Base-by-base conservation (phyloP, 768 basidiomycete species). In the Rhodotorula diobovata region DNA sequence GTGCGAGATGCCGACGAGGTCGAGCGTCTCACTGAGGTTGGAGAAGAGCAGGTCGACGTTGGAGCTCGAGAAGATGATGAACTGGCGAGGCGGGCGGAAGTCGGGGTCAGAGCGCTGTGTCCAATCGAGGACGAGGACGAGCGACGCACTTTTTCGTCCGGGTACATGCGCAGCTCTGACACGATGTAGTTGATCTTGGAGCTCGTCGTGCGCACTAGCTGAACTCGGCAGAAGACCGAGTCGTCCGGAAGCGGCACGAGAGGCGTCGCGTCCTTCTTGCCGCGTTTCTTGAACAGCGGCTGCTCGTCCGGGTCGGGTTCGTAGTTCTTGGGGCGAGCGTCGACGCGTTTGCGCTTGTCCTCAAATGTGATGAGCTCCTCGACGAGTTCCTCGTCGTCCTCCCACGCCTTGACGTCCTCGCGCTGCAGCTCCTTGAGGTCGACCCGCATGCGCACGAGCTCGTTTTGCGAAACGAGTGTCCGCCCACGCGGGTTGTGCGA, bases 321-420 rank as follows among this genome's bases (percentile, higher is more conserved):
- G 8, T 2, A 51, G 16, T 18, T 23, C 39, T 53, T 45, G 15
- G 51, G 39, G 32, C 37, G 50, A 3, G 53, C 32, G 48, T 70
- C 68, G 46, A 55, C 45, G 1, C 73, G 34, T 41, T 61, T 65
- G 28, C 67, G 55, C 45, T 62, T 68, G 15, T 58, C 51, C 61
- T 71, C 67, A 70, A 75, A 67, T 7, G 74, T 75, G 64, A 67
- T 63, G 20, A 75, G 28, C 51, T 75, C 74, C 59, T 75, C 74
- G n/a, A 56, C 20, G 10, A 75, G 66, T 25, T 75, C 74, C 21
- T 75, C 74, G 54, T 70, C 74, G 54, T 75, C 74, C n/a, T 53
- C 51, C 67, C 68, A 75, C 32, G 8, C 62, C 23, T 57, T 61
- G 48, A 70, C 53, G n/a, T 69, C 70, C 5, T 20, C 32, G 48